Evolutionary conservation across 2,329 filamentous ascomycete species (phyloP).

Genomic region (Sphaceloma murrayae): DNA sequence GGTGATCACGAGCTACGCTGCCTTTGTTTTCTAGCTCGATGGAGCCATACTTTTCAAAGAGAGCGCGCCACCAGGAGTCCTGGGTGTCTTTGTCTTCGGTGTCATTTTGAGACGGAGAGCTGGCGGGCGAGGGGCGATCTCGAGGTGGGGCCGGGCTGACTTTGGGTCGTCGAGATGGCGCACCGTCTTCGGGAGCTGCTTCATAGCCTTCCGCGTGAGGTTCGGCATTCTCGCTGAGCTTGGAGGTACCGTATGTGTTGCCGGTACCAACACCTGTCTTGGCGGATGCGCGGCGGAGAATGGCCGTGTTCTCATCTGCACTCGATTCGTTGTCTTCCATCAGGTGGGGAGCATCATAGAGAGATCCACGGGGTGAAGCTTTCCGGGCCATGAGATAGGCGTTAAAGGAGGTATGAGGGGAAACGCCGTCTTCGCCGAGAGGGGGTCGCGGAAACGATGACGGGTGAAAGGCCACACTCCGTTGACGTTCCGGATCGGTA

Average conservation of each 20-base stretch:
- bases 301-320: conserved; percentile 36
- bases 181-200: conserved; percentile 20
- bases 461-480: conserved; percentile 23
- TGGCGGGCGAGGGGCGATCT: neutral
- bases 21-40: conserved; percentile 80
- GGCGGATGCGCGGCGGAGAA: conserved; percentile 24
- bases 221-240: neutral
- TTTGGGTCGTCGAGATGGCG: conserved; percentile 10
- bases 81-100: conserved; percentile 22
- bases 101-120: neutral
- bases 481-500: conserved; percentile 15
- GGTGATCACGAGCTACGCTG: conserved; percentile 70
- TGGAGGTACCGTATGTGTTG: conserved; percentile 1
- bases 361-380: conserved; percentile 17
- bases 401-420: conserved; percentile 17
- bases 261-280: neutral
- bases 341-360: conserved; percentile 16
- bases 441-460: conserved; percentile 16
- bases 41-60: conserved; percentile 51
- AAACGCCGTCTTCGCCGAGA: conserved; percentile 5
- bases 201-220: conserved; percentile 20
- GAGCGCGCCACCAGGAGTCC: conserved; percentile 44
- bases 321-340: conserved; percentile 27
- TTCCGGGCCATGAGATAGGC: conserved; percentile 20
- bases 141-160: neutral